phyloP scores from a whole-genome alignment of 1,139 yeast genomes.

The Blastobotrys arbuscula region DNA sequence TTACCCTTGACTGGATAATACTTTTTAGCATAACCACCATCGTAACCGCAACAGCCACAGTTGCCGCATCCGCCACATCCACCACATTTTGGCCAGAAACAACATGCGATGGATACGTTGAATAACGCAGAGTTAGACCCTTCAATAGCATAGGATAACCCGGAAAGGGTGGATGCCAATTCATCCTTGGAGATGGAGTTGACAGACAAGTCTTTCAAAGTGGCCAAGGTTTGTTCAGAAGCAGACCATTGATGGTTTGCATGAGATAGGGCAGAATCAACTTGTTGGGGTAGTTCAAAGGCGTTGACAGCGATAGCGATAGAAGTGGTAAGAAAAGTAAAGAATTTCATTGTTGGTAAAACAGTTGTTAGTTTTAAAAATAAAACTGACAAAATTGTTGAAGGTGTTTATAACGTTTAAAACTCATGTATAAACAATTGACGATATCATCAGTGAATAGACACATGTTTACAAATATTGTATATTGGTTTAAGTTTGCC shows the following conservation, averaged over 20 bases:
- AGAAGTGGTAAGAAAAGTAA: not conserved
- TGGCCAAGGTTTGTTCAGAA: not conserved
- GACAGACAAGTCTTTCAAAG: not conserved
- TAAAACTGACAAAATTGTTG: too few species aligned
- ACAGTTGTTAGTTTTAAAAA: too few species aligned
- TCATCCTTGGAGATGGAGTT: not conserved
- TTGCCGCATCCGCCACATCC: not conserved
- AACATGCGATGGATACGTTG: not conserved
- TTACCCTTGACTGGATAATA: not conserved
- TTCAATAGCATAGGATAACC: not conserved
- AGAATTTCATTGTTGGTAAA: conserved; percentile 2
- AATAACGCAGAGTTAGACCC: conserved; percentile 1
- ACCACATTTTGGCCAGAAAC: not conserved
- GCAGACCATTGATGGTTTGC: not conserved
- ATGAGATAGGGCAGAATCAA: not conserved
- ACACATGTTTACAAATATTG: too few species aligned
- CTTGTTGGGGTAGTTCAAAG: not conserved
- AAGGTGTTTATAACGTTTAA: too few species aligned
- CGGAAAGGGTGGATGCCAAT: not conserved
- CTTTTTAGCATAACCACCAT: not conserved
- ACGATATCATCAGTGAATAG: too few species aligned
- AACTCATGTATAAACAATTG: too few species aligned
- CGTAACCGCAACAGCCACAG: not conserved
- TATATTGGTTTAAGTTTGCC: too few species aligned
- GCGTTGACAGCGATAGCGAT: not conserved